phyloP scores from a whole-genome alignment of 2,329 filamentous ascomycete species.

The Fusarium ambrosium region DNA sequence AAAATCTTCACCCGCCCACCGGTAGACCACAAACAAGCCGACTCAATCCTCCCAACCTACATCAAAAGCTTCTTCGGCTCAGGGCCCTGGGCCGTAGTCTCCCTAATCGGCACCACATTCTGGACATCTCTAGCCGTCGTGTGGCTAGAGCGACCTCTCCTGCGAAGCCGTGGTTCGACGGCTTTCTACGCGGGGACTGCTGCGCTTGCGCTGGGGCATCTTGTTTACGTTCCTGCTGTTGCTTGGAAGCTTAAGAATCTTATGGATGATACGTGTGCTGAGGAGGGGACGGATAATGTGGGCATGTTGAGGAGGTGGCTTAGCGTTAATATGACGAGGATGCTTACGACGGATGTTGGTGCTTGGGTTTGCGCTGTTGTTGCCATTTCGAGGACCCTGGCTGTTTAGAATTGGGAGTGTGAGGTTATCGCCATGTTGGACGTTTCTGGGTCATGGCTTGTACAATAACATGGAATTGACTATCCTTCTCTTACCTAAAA shows the following conservation, averaged over 20 bases:
- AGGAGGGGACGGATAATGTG: conserved; percentile 45
- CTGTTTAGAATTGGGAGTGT: background rate
- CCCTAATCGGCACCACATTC: conserved; percentile 53
- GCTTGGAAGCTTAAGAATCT: conserved; percentile 50
- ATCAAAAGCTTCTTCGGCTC: conserved; percentile 58
- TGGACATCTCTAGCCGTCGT: conserved; percentile 47
- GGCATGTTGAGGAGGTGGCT: conserved; percentile 51
- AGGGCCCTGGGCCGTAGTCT: conserved; percentile 52
- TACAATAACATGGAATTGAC: background rate
- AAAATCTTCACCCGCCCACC: conserved; percentile 51
- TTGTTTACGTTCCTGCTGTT: conserved; percentile 52
- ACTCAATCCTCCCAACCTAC: conserved; percentile 58
- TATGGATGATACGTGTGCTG: conserved; percentile 42
- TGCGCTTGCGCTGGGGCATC: conserved; percentile 49
- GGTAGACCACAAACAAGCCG: conserved; percentile 47
- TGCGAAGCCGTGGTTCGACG: conserved; percentile 43
- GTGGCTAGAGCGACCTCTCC: conserved; percentile 37
- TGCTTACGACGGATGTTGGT: conserved; percentile 52
- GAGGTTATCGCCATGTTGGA: background rate
- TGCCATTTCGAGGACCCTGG: conserved; percentile 47
- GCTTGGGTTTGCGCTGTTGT: conserved; percentile 52
- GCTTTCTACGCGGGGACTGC: conserved; percentile 52
- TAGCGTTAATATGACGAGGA: conserved; percentile 48
- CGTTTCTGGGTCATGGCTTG: no score
- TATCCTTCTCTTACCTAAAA: background rate